Evolutionary conservation across 2,329 filamentous ascomycete species (phyloP).

Genomic region (Harringtonia lauricola): DNA sequence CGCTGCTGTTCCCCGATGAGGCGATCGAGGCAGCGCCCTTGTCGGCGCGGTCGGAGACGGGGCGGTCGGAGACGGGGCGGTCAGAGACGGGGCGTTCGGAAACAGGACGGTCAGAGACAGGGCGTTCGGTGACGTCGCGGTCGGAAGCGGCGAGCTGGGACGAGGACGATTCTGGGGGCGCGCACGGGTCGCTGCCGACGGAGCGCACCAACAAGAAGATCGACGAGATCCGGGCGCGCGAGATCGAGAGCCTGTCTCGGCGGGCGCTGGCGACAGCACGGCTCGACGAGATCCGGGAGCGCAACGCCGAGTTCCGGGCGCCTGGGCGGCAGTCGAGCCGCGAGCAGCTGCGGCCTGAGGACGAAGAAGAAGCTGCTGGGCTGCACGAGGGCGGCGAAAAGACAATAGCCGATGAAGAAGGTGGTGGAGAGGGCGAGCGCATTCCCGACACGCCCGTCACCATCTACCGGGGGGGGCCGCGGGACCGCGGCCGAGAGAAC

Average conservation of each 20-base stretch:
- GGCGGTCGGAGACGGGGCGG: too few species aligned
- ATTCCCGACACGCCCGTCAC: conserved; percentile 29
- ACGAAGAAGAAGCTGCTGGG: conserved; percentile 12
- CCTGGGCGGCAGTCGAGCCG: conserved; percentile 14
- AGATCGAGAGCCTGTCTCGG: conserved; percentile 31
- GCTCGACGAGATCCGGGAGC: conserved; percentile 41
- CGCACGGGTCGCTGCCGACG: conserved; percentile 4
- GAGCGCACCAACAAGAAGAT: conserved; percentile 30
- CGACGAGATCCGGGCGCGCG: conserved; percentile 34
- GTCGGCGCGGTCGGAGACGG: neutral
- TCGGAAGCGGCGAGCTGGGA: too few species aligned
- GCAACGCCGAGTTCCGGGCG: conserved; percentile 30
- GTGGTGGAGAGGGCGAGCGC: conserved; percentile 19
- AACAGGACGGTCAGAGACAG: neutral
- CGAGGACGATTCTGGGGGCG: too few species aligned
- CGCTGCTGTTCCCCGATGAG: conserved; percentile 11
- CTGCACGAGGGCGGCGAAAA: conserved; percentile 18
- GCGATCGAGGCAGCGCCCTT: neutral
- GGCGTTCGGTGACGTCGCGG: too few species aligned
- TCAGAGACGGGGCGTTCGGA: neutral
- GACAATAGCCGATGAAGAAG: conserved; percentile 8
- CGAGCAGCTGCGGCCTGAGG: conserved; percentile 10
- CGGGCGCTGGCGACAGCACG: conserved; percentile 35
- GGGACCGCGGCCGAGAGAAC: conserved; percentile 4
- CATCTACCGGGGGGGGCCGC: conserved; percentile 18